Evolutionary conservation across 768 basidiomycete genomes (phyloP), one percentile per base, ranked within the genome.

Genomic region (Russula sp.): DNA sequence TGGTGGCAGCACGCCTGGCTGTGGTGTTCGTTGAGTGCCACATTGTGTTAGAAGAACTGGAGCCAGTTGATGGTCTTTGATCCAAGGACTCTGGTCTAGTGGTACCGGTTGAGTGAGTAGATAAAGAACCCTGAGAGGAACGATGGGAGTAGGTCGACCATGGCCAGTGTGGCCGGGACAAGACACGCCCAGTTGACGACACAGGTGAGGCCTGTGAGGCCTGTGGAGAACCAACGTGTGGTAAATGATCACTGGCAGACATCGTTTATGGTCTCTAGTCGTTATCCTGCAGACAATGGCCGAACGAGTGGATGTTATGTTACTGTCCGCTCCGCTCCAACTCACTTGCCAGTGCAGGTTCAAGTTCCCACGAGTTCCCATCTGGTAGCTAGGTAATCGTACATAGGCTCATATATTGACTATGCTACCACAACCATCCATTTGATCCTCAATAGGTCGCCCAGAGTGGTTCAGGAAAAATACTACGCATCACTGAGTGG

Each of bases 401-500:
- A 46, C 11, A 46, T 46, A 9, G 47, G 22, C 25, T 25, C 22
- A 48, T 6, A 13, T 49, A 41, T 20, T 18, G 38, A 25, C 16
- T 54, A 42, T 22, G 18, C 41, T n/a, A 48, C 35, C 20, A 22
- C 34, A 18, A 20, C 29, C 9, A 35, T 25, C 49, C 4, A n/a
- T n/a, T 9, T 32, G 14, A 13, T 35, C 46, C 13, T 78, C 74
- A 93, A 72, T 85, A 92, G 7, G 85, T 87, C 73, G 90, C 87
- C 90, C 90, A 93, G 64, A 87, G 76, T 13, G 81, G 66, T 61
- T 87, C 81, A 0, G 86, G 83, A 65, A 93, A 68, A n/a, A 90
- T 81, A 36, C 84, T 74, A 59, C 89, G 81, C 90, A 95, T 94
- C 38, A 91, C 87, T 88, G 60, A 2, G 20, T 13, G 41, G 16